Base-by-base conservation (phyloP, 305 asterid genomes). In the Fraxinus nigra region DNA sequence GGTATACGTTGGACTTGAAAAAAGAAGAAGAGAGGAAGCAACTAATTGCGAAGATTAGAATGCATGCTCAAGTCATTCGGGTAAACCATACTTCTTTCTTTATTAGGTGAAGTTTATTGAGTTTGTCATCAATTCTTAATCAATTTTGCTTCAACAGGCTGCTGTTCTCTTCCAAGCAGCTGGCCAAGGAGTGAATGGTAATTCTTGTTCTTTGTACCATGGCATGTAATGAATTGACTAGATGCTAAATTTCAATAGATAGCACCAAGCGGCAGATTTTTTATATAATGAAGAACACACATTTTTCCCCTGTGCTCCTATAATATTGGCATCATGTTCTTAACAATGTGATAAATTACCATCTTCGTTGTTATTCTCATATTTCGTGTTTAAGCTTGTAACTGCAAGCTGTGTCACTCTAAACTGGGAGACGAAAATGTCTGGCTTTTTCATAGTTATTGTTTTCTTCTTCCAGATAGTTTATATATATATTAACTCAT, bases 51-150 rank as follows among this genome's bases (percentile, higher is more conserved):
- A 95, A 92, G 87, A 94, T 95, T 65, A 86, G 99, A 88, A 92
- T 86, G 74, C 99, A 95, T 90, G 98, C 99, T 77, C 99, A 95
- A 92, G 99, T 95, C 84, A 89, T 95, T 80, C 96, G 97, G 93
- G 99, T 95, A 88, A 84, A 70, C 40, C 80, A 67, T 77, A 28
- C 67, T 76, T 85, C 75, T 77, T 38, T 35, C 73, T 77, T 63
- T 40, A 32, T 63, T 81, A 8, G 16, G 48, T 43, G 33, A n/a
- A 9, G 30, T 43, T 33, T 67, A 69, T 77, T 79, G 40, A 65
- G 18, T 46, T 26, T 28, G 4, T 75, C 65, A 46, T 85, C 72
- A 73, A 56, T 70, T 69, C 46, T 26, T 84, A 83, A 86, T 75
- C 59, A 82, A 81, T 82, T 35, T 84, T 61, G 67, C 78, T 80